Conservation (phyloP, 768 basidiomycete species). For the Paxillus involutus region DNA sequence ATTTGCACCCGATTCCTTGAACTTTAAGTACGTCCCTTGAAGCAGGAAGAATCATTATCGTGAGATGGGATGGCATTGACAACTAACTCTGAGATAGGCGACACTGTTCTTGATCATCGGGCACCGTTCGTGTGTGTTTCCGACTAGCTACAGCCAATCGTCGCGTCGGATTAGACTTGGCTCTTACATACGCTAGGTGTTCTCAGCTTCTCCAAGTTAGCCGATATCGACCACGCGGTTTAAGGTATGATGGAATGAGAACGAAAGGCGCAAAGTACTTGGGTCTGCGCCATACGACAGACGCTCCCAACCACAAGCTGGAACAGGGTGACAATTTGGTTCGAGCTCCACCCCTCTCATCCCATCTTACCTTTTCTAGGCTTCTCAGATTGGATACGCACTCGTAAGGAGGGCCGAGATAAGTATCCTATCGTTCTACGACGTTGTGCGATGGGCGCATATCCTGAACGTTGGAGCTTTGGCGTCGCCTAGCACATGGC, state of each 20-base stretch:
- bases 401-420: background rate
- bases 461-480: background rate
- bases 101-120: background rate
- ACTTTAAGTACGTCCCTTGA: no score
- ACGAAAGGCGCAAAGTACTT: background rate
- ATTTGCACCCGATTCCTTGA: no score
- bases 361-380: background rate
- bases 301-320: background rate
- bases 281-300: background rate
- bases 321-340: background rate
- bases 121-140: constrained; percentile 3
- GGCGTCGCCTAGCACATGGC: constrained; percentile 9
- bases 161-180: constrained; percentile 6
- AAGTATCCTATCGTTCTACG: background rate
- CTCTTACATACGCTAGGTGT: constrained; percentile 1
- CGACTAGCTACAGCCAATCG: background rate
- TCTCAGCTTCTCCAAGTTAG: background rate
- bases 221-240: constrained; percentile 8
- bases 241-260: constrained; percentile 1
- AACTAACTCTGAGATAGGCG: background rate
- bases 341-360: background rate
- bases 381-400: background rate
- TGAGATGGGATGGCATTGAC: background rate
- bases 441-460: background rate
- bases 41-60: background rate